Conservation (phyloP, 2,329 filamentous ascomycete species). For the Trichoderma breve region DNA sequence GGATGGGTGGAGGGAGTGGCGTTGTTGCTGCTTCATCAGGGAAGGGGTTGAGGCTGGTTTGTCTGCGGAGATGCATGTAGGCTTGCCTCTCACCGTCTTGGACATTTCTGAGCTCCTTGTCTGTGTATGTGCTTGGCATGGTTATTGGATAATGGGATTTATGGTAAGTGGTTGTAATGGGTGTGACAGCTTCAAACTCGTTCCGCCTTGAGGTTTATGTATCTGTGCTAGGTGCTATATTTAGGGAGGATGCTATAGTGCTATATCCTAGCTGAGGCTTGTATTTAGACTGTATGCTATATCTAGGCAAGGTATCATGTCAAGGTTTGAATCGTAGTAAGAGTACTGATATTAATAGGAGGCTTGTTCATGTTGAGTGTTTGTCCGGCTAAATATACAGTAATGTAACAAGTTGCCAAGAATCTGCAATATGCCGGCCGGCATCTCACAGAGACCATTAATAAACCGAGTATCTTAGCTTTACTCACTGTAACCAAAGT, state of each 20-base stretch:
- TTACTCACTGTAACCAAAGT: not conserved
- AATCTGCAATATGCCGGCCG: not conserved
- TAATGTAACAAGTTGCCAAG: not conserved
- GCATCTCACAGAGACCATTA: not conserved
- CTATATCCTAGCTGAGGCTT: no score
- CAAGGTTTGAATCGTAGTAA: rapidly evolving
- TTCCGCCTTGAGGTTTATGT: not conserved
- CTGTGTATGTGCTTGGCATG: not conserved
- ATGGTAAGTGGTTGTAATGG: not conserved
- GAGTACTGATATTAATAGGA: not conserved
- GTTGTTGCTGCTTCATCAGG: not conserved
- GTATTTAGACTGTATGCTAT: no score
- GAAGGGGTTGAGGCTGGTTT: not conserved
- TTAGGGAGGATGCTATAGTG: no score
- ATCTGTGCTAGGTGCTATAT: not conserved
- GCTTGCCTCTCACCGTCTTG: not conserved
- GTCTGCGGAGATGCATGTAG: not conserved
- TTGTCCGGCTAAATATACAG: not conserved
- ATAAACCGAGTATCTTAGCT: not conserved
- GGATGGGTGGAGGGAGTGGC: not conserved
- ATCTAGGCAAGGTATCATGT: not conserved
- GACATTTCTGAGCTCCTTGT: not conserved
- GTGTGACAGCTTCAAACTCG: no score
- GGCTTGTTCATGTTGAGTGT: not conserved
- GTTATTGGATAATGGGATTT: no score